These are phyloP conservation scores for Mentha longifolia DNA, from an alignment of 257 asterid species.

Conservation along the genomic window DNA sequence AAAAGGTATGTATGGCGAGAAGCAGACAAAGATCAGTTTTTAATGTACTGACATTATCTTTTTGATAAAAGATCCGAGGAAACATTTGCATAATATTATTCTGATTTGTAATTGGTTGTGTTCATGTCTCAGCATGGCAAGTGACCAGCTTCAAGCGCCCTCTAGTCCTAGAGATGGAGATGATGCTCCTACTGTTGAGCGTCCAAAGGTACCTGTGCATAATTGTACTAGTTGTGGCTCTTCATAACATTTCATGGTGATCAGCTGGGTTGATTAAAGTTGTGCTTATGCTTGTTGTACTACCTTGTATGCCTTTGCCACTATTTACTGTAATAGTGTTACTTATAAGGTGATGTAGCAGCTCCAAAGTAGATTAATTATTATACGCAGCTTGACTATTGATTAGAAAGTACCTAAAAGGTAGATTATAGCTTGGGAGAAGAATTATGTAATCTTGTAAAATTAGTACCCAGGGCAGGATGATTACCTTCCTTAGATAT, in stretches of 20 bases:
- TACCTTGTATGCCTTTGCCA: neutral
- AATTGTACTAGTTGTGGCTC: constrained; percentile 29
- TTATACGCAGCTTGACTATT: neutral
- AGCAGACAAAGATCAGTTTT: neutral
- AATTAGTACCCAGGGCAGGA: constrained; percentile 8
- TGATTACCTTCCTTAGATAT: no score
- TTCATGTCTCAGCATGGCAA: constrained; percentile 79
- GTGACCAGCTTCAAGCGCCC: constrained; percentile 86
- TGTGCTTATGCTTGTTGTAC: constrained; percentile 18
- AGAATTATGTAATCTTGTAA: constrained; percentile 1
- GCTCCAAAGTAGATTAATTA: neutral
- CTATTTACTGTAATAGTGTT: neutral
- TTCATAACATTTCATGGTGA: constrained; percentile 28
- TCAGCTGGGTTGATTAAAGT: constrained; percentile 24
- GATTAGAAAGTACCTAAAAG: neutral
- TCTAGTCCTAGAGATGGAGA: constrained; percentile 95
- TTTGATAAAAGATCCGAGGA: constrained; percentile 7
- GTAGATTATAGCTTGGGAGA: constrained; percentile 26
- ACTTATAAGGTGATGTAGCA: neutral
- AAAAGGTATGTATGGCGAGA: constrained; percentile 70
- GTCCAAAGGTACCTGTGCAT: constrained; percentile 62
- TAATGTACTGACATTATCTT: constrained; percentile 11
- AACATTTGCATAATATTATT: neutral
- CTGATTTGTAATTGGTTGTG: constrained; percentile 20
- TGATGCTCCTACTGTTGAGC: constrained; percentile 63